These are phyloP conservation scores for Mycena vitilis DNA, from an alignment of 768 basidiomycete genomes.

Conservation along the genomic window DNA sequence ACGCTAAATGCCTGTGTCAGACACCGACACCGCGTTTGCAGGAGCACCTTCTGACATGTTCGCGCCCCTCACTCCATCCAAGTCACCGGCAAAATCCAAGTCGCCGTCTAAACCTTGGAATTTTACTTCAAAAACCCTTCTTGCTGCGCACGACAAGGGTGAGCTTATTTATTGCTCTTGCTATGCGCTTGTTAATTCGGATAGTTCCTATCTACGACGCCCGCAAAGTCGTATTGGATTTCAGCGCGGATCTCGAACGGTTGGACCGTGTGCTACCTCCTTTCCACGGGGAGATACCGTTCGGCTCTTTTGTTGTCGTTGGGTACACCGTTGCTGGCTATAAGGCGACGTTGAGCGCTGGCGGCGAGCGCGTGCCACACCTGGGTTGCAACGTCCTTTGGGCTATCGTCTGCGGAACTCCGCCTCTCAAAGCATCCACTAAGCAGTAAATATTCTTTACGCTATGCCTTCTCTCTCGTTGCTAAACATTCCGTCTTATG, in stretches of 20 bases:
- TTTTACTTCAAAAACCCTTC: neutral
- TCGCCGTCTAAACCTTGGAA: neutral
- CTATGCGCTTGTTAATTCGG: neutral
- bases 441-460: no score
- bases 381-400: constrained; percentile 1
- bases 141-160: constrained; percentile 1
- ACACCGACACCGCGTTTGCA: neutral
- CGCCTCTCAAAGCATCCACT: neutral
- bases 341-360: neutral
- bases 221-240: neutral
- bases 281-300: no score
- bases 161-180: neutral
- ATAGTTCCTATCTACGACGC: constrained; percentile 7
- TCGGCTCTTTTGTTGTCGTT: neutral
- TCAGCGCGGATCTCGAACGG: neutral
- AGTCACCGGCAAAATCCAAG: neutral
- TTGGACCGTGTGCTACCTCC: neutral
- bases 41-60: neutral
- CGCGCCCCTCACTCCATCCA: neutral
- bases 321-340: neutral
- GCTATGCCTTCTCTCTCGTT: no score
- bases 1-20: neutral
- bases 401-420: constrained; percentile 5
- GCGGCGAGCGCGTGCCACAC: neutral
- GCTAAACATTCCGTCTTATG: no score